Percentiles rank a stretch among this genome's conserved stretches.
Evolutionary conservation across 2,329 filamentous ascomycete species (phyloP).

Genomic region (Aureobasidium melanogenum): DNA sequence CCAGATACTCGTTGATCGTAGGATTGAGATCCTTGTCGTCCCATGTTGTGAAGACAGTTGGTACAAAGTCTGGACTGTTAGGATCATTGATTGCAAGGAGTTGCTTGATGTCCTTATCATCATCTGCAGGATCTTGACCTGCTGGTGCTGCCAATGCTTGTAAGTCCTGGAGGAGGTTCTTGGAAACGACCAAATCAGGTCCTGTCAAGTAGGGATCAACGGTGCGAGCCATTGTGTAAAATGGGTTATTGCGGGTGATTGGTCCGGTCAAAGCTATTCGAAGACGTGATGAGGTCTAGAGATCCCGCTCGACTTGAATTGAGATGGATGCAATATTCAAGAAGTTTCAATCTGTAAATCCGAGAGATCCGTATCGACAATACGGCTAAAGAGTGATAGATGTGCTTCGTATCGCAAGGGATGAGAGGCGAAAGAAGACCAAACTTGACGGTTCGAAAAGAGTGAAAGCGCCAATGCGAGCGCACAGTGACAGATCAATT

Average conservation of each 20-base stretch:
- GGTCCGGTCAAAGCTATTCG: background rate
- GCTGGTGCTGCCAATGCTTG: slow-evolving; percentile 4
- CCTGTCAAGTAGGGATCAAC: slow-evolving; percentile 29
- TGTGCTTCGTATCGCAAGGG: background rate
- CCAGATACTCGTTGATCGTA: slow-evolving; percentile 39
- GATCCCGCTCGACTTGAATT: background rate
- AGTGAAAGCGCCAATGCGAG: background rate
- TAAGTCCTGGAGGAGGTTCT: slow-evolving; percentile 29
- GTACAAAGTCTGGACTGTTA: slow-evolving; percentile 40
- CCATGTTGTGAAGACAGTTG: slow-evolving; percentile 46
- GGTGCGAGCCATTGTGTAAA: slow-evolving; percentile 11
- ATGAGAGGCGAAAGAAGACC: background rate
- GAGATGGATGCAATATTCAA: background rate
- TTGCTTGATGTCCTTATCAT: slow-evolving; percentile 31
- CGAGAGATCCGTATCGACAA: background rate
- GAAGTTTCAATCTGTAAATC: background rate
- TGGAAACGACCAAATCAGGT: slow-evolving; percentile 31
- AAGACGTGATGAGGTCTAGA: background rate
- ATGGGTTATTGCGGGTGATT: no score
- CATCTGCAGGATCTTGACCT: slow-evolving; percentile 11
- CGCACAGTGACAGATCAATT: no score
- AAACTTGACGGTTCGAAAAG: no score
- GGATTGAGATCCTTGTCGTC: slow-evolving; percentile 40
- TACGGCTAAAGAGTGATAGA: background rate
- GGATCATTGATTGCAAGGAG: slow-evolving; percentile 44